These are phyloP conservation scores for Penicillium sp. DNA, from an alignment of 2,329 filamentous ascomycete genomes.

Conservation along the genomic window DNA sequence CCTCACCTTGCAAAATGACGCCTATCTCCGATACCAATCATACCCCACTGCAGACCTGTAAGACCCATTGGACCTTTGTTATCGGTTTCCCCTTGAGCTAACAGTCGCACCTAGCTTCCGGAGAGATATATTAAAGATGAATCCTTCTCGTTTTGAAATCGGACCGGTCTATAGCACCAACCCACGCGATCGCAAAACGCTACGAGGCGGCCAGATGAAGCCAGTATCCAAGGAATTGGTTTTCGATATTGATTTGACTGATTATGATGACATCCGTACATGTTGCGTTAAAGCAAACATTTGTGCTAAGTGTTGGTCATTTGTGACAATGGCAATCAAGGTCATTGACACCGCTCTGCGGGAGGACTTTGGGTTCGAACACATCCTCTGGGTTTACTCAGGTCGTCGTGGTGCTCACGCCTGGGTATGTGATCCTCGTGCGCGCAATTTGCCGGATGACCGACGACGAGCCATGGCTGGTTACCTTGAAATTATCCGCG, in stretches of 20 bases:
- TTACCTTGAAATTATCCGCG: conserved; percentile 87
- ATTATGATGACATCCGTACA: conserved; percentile 95
- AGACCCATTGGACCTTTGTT: conserved; percentile 24
- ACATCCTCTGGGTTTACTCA: conserved; percentile 98
- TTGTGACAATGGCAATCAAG: conserved; percentile 97
- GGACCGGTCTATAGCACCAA: conserved; percentile 95
- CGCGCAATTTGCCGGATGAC: conserved; percentile 78
- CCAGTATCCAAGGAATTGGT: conserved; percentile 91
- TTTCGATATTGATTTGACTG: conserved; percentile 99
- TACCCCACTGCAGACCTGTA: conserved; percentile 65
- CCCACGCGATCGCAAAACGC: conserved; percentile 84
- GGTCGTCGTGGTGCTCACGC: conserved; percentile 95
- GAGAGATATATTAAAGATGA: conserved; percentile 83
- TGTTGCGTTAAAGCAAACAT: conserved; percentile 94
- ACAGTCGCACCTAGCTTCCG: conserved; percentile 61
- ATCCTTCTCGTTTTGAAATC: conserved; percentile 95
- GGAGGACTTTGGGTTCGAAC: conserved; percentile 94
- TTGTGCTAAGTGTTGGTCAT: conserved; percentile 91
- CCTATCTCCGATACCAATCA: conserved; percentile 88
- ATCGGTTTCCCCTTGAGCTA: neutral
- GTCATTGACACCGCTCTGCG: conserved; percentile 82
- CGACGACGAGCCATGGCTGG: conserved; percentile 81
- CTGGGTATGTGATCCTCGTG: conserved; percentile 92
- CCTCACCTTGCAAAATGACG: conserved; percentile 88
- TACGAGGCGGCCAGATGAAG: conserved; percentile 76